phyloP scores from a whole-genome alignment of 2,329 filamentous ascomycete genomes.

The Cordyceps fumosorosea region DNA sequence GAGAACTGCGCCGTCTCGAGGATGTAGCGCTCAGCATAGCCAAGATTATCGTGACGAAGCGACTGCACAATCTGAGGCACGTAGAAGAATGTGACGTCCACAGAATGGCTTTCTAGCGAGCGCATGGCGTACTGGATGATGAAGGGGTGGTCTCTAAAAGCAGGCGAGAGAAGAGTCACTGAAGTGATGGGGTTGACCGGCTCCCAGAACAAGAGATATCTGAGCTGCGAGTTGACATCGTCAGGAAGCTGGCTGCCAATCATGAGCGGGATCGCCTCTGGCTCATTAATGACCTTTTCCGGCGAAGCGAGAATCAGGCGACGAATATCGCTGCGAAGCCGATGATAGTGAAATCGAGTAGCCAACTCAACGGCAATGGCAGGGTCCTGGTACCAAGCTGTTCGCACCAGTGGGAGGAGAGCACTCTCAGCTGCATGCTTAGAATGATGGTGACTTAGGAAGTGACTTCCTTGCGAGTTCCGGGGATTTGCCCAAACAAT shows the following conservation, averaged over 20 bases:
- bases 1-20: constrained; percentile 95
- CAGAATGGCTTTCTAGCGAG: constrained; percentile 83
- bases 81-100: constrained; percentile 98
- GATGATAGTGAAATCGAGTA: constrained; percentile 69
- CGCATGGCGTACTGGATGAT: constrained; percentile 96
- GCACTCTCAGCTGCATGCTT: constrained; percentile 37
- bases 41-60: constrained; percentile 83
- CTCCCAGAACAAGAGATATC: constrained; percentile 91
- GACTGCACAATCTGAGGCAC: constrained; percentile 97
- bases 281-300: constrained; percentile 71
- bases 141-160: constrained; percentile 85
- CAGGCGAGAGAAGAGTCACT: constrained; percentile 85
- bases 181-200: constrained; percentile 90
- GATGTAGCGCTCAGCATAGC: constrained; percentile 95
- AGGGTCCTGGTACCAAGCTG: constrained; percentile 82
- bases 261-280: constrained; percentile 76
- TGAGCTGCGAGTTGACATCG: constrained; percentile 75
- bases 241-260: constrained; percentile 68
- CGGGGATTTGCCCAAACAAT: constrained; percentile 87
- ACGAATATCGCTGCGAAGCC: constrained; percentile 68
- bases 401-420: constrained; percentile 60
- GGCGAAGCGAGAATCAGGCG: constrained; percentile 76
- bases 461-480: constrained; percentile 42
- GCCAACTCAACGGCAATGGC: constrained; percentile 81
- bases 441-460: constrained; percentile 33